Evolutionary conservation across 2,329 filamentous ascomycete species (phyloP), one percentile per base, ranked within the genome.

Genomic region (Sclerotinia minor): DNA sequence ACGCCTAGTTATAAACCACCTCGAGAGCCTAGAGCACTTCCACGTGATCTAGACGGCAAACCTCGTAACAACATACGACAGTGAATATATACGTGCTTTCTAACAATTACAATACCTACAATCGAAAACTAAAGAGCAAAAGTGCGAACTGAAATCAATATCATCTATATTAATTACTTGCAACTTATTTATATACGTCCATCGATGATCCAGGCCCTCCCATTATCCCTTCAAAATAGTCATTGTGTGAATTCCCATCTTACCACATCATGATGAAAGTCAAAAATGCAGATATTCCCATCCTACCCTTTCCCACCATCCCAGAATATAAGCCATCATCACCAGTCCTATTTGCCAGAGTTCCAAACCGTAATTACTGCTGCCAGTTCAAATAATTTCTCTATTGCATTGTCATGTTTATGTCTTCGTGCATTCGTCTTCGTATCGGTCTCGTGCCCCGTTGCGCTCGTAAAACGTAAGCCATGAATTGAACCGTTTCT

Each of bases 381-480:
- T 32, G 26, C 24, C 44, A 49, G 21, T 19, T 49, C 26, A 49
- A 49, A 49, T 47, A 32, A n/a, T 19, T 47, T 59, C 44, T 44
- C n/a, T n/a, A 32, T 60, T 35, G 49, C 21, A 26, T 49, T 47
- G 5, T 49, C 58, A 29, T 60, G 13, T 47, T 26, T 47, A 60
- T 60, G 57, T 59, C 57, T 59, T 59, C 57, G 57, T 59, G 57
- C 32, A 54, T 54, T 26, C 19, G 44, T 47, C 15, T 47, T 6
- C 52, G 19, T 54, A 29, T 32, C 29, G 26, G 52, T 54, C 32
- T 35, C 52, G 52, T 54, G 58, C 49, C 26, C 17, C 58, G 19
- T 32, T 17, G 26, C 26, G 58, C 58, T 60, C 44, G 21, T 60
- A 60, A 41, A 32, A 47, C 11, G 58, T 49, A 24, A 45, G 44